These are phyloP conservation scores for Euphorbia schlechtendalii DNA, from an alignment of 441 rosid genomes.

Conservation along the genomic window DNA sequence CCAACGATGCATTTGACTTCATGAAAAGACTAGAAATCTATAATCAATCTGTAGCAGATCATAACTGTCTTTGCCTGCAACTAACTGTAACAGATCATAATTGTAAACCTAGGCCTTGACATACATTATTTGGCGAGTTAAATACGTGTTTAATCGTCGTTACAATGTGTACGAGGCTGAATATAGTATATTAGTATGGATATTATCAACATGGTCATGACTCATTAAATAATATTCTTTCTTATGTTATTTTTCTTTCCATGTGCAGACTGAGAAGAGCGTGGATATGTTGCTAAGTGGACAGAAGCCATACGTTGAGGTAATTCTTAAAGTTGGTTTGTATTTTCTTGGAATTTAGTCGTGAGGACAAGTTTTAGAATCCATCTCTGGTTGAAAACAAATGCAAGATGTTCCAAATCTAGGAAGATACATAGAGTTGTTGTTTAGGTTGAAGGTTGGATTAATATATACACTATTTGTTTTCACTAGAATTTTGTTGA, in stretches of 20 bases:
- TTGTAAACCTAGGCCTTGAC: background rate
- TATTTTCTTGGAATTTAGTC: background rate
- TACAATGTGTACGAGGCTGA: background rate
- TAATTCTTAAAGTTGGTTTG: slow-evolving; percentile 15
- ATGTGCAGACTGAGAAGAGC: slow-evolving; percentile 54
- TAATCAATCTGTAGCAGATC: no score
- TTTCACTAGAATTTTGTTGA: no score
- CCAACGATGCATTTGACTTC: no score
- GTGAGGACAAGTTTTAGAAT: background rate
- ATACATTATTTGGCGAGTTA: background rate
- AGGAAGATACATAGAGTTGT: background rate
- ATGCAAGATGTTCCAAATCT: background rate
- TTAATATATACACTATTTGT: no score
- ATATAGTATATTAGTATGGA: no score
- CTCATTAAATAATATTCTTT: background rate
- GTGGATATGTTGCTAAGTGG: slow-evolving; percentile 58
- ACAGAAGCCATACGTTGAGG: slow-evolving; percentile 59
- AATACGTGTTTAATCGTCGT: background rate
- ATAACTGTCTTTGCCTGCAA: background rate
- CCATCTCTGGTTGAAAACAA: background rate
- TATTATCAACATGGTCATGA: background rate
- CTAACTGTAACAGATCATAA: no score
- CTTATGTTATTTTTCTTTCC: background rate
- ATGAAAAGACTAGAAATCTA: background rate
- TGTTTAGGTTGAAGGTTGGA: no score